A percentile compares a stretch with the other conserved stretches of the same genome.
Conservation (phyloP, 495 filamentous ascomycete species). For the Penicillium diatomitis region DNA sequence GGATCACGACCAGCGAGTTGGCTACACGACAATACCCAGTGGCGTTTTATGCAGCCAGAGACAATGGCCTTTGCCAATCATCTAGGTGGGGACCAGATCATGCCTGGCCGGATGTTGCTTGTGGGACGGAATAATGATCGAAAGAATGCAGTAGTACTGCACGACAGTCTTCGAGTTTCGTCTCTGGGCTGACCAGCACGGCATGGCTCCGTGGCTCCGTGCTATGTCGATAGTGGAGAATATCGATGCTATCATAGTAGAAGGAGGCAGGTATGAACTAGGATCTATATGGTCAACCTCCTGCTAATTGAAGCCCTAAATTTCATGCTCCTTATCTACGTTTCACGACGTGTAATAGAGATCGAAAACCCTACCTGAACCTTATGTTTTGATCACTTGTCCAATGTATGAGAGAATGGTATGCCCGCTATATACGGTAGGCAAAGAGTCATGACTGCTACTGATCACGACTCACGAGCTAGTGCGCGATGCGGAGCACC, state of each 20-base stretch:
- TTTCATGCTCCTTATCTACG: too few species aligned
- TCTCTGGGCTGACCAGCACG: background rate
- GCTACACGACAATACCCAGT: conserved; percentile 12
- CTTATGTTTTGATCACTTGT: too few species aligned
- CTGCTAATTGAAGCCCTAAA: too few species aligned
- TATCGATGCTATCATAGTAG: too few species aligned
- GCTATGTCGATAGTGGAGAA: background rate
- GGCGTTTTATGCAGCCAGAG: conserved; percentile 11
- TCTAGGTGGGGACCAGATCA: background rate
- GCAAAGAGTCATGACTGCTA: background rate
- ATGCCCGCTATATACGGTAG: background rate
- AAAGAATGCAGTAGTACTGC: background rate
- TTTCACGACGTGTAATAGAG: too few species aligned
- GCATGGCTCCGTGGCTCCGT: background rate
- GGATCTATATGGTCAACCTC: too few species aligned
- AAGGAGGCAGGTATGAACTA: too few species aligned
- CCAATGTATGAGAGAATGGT: too few species aligned
- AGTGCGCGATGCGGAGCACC: conserved; percentile 1
- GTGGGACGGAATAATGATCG: background rate
- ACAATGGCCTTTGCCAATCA: conserved; percentile 11
- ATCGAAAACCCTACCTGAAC: too few species aligned
- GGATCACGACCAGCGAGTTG: too few species aligned
- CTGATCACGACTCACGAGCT: background rate
- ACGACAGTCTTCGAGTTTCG: background rate
- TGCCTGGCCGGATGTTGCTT: background rate